Base-by-base conservation (phyloP, 1,284 basidiomycete species). In the Microbotryum scabiosae region DNA sequence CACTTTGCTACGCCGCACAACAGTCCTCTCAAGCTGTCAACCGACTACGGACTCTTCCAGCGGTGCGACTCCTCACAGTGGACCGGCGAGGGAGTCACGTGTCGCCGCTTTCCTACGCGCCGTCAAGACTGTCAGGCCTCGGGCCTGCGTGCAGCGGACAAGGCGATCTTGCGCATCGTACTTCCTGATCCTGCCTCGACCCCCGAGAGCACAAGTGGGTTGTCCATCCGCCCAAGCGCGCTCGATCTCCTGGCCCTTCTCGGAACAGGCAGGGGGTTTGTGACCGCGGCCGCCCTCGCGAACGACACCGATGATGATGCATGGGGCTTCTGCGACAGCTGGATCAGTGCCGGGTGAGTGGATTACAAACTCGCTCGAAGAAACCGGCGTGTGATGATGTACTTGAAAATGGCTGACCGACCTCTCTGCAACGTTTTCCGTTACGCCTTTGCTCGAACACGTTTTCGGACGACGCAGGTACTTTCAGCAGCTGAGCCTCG, bases 331-430 rank as follows among this genome's bases (percentile, higher is more conserved):
- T 59, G 57, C 28, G 57, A 59, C 26, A 45, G 41, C 10, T 59
- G 57, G 57, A 30, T 59, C 1, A 59, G 50, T 4, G 57, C 57
- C n/a, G 57, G 51, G 57, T 59, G 43, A 48, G 57, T 41, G 6
- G 23, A 20, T 8, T 30, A 30, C n/a, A 25, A 16, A 7, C 14
- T 4, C 6, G 9, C 41, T 4, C 25, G 10, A n/a, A 48, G 26
- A 21, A 14, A 16, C 4, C 4, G 5, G 21, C 7, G 30, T 4
- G 9, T n/a, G 18, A 57, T 10, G 36, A 9, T 12, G 32, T 18
- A 16, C 49, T 21, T 21, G 23, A 26, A 8, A 20, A 18, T 1
- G 23, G 56, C 47, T 50, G 30, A 20, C 8, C 46, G 5, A 14
- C 54, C 26, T 48, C 21, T 26, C 5, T 10, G 36, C 36, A 41